Percentiles rank a stretch among this genome's conserved stretches.
phyloP scores from a whole-genome alignment of 2,329 filamentous ascomycete species.

The Alternaria tenuissima region DNA sequence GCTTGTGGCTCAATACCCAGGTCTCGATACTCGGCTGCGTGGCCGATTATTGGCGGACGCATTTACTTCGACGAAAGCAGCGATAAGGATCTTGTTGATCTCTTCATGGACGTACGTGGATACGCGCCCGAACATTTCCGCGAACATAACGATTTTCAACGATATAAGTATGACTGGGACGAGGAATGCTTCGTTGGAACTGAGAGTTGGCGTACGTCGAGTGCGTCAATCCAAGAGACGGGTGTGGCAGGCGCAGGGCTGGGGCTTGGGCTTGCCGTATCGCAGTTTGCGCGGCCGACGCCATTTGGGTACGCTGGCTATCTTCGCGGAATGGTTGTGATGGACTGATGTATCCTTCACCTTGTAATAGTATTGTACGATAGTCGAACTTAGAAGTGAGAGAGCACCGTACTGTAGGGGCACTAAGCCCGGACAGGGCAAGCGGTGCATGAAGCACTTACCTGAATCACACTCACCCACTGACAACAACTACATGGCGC shows the following conservation, averaged over 20 bases:
- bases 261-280: neutral
- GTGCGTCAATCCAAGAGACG: neutral
- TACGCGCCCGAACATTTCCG: neutral
- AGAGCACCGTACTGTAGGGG: neutral
- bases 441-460: neutral
- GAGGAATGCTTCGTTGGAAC: neutral
- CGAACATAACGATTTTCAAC: neutral
- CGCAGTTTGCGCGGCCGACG: neutral
- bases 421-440: neutral
- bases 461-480: neutral
- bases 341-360: constrained; percentile 3
- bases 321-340: constrained; percentile 8
- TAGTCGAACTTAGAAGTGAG: neutral
- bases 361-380: neutral
- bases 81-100: neutral
- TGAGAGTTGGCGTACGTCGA: neutral
- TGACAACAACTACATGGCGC: neutral
- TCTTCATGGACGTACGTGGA: neutral
- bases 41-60: neutral
- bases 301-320: constrained; percentile 6
- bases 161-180: constrained; percentile 7
- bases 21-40: neutral
- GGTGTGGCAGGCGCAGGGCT: neutral
- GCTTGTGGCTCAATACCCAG: constrained; percentile 1
- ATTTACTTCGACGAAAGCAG: neutral